phyloP scores from a whole-genome alignment of 768 basidiomycete species.

The Cystofilobasidium macerans region DNA sequence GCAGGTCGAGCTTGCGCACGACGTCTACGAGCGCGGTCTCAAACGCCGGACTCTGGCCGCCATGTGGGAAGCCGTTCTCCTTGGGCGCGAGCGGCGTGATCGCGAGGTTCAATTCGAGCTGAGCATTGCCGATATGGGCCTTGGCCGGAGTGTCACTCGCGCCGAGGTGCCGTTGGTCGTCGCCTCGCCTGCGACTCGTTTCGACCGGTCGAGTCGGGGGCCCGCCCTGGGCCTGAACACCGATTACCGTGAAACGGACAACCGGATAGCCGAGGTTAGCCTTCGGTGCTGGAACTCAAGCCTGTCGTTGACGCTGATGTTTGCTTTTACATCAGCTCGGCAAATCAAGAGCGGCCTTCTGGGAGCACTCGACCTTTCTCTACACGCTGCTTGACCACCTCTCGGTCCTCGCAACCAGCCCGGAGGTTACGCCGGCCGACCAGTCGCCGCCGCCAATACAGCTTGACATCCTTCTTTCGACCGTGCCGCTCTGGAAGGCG shows the following conservation, averaged over 20 bases:
- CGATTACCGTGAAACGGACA: background rate
- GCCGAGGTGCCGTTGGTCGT: background rate
- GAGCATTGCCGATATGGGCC: constrained; percentile 15
- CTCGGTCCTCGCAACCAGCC: background rate
- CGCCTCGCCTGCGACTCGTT: background rate
- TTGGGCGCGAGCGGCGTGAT: background rate
- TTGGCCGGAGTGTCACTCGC: background rate
- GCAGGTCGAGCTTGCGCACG: background rate
- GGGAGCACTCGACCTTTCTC: constrained; percentile 12
- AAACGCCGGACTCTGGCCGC: background rate
- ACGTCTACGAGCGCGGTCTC: background rate
- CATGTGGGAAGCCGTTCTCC: background rate
- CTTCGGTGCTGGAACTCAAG: background rate
- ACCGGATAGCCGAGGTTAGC: background rate
- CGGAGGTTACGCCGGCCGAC: background rate
- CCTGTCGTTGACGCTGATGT: too few species aligned
- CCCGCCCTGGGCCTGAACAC: background rate
- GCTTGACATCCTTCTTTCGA: constrained; percentile 4
- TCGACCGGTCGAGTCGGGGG: background rate
- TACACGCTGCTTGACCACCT: constrained; percentile 6
- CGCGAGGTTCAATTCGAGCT: background rate
- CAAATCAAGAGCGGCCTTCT: constrained; percentile 2
- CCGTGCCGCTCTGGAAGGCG: background rate
- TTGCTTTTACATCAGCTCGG: background rate
- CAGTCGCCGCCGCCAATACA: background rate